Base-by-base conservation (phyloP, 2,329 filamentous ascomycete species). In the Paecilomyces fulvus region DNA sequence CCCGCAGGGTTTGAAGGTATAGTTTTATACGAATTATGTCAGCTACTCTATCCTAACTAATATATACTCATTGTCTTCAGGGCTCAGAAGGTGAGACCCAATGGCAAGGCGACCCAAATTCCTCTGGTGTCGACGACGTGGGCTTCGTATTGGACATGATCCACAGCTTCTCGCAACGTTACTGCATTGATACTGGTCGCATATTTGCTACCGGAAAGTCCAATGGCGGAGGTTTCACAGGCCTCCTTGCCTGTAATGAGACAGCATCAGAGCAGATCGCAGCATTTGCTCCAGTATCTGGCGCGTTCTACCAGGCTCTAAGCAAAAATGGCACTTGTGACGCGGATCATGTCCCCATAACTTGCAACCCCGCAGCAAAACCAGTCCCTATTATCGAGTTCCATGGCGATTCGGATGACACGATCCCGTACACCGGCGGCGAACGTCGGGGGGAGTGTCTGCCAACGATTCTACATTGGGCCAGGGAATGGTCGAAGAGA, bases 171-270 rank as follows among this genome's bases (percentile, higher is more conserved):
- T 43, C 37, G 1, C 14, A 43, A 9, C 63, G 64, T 3, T 77
- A 77, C 63, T 81, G 78, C 64, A 71, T 81, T 59, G 75, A 80
- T 57, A 58, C 66, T 1, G 61, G 63, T 3, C 73, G 72, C 8
- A 67, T 81, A 49, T 81, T 79, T 58, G 73, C 73, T 11, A 71
- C 73, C 1, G 79, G 78, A 50, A 82, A 83, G 61, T 82, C 74
- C 61, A 82, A 83, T 51, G 81, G 80, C 5, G 82, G 78, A 1
- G 81, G 76, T 10, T 78, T 79, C 23, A 75, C 75, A 2, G 74
- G 73, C 21, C 62, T 74, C 1, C 71, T 81, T 4, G 78, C 80
- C 3, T 82, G 78, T 64, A 70, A 77, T 30, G 62, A 73, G 2
- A 66, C 67, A 8, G 69, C 73, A 3, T 75, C 75, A 3, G 63